Percentiles rank a stretch among this genome's conserved stretches.
Evolutionary conservation across 2,329 filamentous ascomycete genomes (phyloP).

Genomic region (Penicillium sp.): DNA sequence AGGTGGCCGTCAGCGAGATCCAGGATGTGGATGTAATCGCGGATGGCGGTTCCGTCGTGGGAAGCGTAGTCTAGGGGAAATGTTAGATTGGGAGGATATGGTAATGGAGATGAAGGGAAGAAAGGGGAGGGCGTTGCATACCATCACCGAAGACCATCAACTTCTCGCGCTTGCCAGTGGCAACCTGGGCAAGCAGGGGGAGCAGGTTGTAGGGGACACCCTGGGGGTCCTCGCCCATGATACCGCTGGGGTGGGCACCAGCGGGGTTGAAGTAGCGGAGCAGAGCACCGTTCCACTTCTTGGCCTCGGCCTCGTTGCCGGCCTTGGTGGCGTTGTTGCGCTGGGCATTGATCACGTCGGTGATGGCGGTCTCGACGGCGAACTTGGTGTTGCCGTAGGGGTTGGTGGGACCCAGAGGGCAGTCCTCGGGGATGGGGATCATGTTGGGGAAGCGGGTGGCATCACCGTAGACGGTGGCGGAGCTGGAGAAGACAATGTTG

Average conservation of each 20-base stretch:
- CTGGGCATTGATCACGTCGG: conserved; percentile 84
- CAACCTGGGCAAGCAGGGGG: conserved; percentile 90
- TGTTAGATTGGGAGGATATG: conserved; percentile 1
- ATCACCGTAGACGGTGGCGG: conserved; percentile 96
- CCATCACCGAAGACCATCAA: conserved; percentile 91
- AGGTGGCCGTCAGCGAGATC: conserved; percentile 54
- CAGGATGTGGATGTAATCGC: conserved; percentile 74
- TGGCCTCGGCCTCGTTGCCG: conserved; percentile 64
- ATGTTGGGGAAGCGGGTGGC: conserved; percentile 94
- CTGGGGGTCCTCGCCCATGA: conserved; percentile 98
- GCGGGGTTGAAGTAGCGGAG: conserved; percentile 98
- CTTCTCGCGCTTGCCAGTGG: conserved; percentile 91
- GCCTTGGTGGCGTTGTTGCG: conserved; percentile 78
- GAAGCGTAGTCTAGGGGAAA: conserved; percentile 68
- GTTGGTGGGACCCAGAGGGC: conserved; percentile 94
- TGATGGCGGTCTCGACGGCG: conserved; percentile 87
- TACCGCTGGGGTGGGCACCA: conserved; percentile 87
- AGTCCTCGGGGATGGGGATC: conserved; percentile 97
- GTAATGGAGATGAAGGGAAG: no score
- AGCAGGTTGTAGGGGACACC: conserved; percentile 95
- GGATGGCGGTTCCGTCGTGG: conserved; percentile 49
- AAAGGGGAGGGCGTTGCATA: no score
- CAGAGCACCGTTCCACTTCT: conserved; percentile 89
- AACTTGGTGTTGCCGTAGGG: conserved; percentile 97
- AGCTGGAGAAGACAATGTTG: conserved; percentile 98